Conservation (phyloP, 176 grass and related monocot species). For the Puccinellia tenuiflora region DNA sequence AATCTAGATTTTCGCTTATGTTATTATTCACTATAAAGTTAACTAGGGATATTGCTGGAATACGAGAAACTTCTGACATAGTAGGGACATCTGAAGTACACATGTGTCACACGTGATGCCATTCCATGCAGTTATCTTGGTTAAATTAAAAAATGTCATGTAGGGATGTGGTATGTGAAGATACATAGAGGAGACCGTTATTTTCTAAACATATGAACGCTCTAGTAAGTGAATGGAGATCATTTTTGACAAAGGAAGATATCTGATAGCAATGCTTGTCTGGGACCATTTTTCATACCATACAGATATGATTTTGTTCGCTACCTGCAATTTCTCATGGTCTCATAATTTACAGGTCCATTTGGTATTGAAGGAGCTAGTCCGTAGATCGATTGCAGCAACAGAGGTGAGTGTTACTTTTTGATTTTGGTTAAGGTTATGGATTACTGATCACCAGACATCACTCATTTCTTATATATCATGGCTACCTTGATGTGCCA, state of each 20-base stretch:
- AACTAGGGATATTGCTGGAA: background rate
- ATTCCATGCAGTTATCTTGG: background rate
- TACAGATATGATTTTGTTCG: background rate
- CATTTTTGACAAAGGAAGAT: background rate
- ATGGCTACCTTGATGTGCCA: slow-evolving; percentile 22
- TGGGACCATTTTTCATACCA: background rate
- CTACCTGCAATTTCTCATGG: background rate
- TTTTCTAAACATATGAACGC: background rate
- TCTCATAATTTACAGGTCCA: slow-evolving; percentile 65
- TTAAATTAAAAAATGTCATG: background rate
- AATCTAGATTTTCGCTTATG: background rate
- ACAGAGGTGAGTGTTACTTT: slow-evolving; percentile 59
- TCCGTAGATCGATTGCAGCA: slow-evolving; percentile 82
- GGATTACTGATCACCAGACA: background rate
- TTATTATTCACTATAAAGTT: background rate
- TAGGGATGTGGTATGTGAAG: background rate
- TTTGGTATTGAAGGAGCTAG: slow-evolving; percentile 95
- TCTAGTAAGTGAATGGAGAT: background rate
- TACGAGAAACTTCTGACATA: background rate
- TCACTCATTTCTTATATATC: background rate
- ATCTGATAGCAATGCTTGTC: background rate
- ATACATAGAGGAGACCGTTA: background rate
- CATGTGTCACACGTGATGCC: background rate
- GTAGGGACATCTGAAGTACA: background rate
- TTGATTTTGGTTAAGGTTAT: background rate